Base-by-base conservation (phyloP, 495 filamentous ascomycete species). In the Venustampulla echinocandica region DNA sequence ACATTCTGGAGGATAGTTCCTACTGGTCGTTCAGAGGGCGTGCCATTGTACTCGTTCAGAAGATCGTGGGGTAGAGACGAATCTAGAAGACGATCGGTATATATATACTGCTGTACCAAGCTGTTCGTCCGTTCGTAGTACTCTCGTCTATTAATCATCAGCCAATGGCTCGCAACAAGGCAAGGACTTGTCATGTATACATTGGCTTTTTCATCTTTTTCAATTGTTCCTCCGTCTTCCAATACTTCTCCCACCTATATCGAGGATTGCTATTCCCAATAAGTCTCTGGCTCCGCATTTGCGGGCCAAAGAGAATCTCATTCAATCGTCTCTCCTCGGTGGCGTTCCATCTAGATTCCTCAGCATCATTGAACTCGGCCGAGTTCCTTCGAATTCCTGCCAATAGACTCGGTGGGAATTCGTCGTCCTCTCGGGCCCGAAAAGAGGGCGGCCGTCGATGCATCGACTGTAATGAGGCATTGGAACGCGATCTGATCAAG, bases 51-150 rank as follows among this genome's bases (percentile, higher is more conserved):
- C 55, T 94, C 90, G 55, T 92, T 85, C 41, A 96, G 77, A 13
- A 96, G 68, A 56, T 84, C 78, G 50, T 88, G 87, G 0, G 89
- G 87, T 4, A 94, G 68, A 5, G 87, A 89, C 10, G 87, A 93
- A 62, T 93, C 88, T 25, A 96, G 74, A 15, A 96, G 66, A n/a
- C 83, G 75, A 62, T 96, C 89, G 52, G 95, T 93, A 57, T 90
- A 95, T 38, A 87, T 71, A 60, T 95, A 96, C 54, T 87, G 84
- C 46, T 87, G 82, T 41, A 96, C 77, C 9, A 96, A 65, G 43
- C 71, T 73, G 60, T 96, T 96, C 55, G 75, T 88, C 4, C 83
- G 76, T 61, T 89, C 80, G 61, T 96, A 90, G 65, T 92, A 94
- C 59, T 82, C 50, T 15, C 87, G 82, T 52, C 74, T 79, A 25